These are phyloP conservation scores for Goffeauzyma gilvescens DNA, from an alignment of 768 basidiomycete genomes.

Conservation along the genomic window DNA sequence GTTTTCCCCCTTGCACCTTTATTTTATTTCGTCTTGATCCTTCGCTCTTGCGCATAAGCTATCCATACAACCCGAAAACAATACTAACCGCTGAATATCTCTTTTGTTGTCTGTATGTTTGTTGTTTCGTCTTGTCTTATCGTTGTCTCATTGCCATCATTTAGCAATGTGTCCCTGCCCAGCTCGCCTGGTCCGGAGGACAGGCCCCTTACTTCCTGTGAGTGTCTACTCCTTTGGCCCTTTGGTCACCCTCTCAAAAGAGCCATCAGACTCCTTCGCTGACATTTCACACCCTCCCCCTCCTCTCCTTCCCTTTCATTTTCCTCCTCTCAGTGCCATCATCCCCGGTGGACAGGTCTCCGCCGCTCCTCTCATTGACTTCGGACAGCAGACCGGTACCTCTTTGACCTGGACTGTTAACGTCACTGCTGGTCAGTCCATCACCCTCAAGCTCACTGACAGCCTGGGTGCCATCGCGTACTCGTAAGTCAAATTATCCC, in stretches of 20 bases:
- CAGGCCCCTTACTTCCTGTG: slow-evolving; percentile 26
- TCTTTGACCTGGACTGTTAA: slow-evolving; percentile 42
- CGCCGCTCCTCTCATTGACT: slow-evolving; percentile 37
- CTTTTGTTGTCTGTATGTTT: too few species aligned
- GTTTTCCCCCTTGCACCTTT: too few species aligned
- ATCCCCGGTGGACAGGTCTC: slow-evolving; percentile 38
- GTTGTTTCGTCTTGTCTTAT: neutral
- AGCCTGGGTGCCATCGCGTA: neutral
- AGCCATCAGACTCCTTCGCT: neutral
- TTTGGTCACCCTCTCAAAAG: neutral
- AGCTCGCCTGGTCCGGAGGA: slow-evolving; percentile 21
- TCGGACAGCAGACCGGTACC: slow-evolving; percentile 34
- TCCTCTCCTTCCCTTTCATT: neutral
- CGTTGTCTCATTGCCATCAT: slow-evolving; percentile 13
- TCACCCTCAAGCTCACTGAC: neutral
- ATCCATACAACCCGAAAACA: too few species aligned
- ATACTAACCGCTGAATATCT: too few species aligned
- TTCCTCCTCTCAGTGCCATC: slow-evolving; percentile 28
- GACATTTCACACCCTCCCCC: neutral
- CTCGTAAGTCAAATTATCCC: neutral
- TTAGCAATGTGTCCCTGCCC: slow-evolving; percentile 27
- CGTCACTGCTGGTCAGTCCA: neutral
- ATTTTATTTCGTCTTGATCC: too few species aligned
- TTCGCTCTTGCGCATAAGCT: too few species aligned
- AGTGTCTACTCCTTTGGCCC: too few species aligned